Evolutionary conservation across 805 yeast species (phyloP).

Genomic region (Yarrowia keelungensis): DNA sequence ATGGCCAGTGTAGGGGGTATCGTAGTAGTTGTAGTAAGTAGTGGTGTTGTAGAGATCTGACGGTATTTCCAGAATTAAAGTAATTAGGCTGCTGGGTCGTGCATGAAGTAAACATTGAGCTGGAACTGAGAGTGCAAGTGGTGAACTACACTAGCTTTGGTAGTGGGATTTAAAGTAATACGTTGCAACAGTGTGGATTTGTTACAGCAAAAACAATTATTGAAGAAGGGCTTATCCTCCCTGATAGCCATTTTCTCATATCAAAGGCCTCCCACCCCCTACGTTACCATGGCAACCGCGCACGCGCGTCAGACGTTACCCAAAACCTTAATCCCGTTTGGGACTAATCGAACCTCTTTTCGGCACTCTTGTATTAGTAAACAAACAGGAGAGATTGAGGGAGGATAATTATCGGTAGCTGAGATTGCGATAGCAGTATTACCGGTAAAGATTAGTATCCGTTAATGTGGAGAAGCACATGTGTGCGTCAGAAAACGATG

Average conservation of each 20-base stretch:
- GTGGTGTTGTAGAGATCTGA: constrained; percentile 7
- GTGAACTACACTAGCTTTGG: not conserved
- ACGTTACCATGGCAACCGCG: constrained; percentile 22
- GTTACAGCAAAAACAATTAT: no score
- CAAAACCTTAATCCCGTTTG: not conserved
- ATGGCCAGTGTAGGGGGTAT: not conserved
- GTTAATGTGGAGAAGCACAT: no score
- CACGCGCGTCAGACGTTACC: constrained; percentile 16
- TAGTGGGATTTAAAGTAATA: not conserved
- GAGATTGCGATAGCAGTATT: no score
- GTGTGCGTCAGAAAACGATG: no score
- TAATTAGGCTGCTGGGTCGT: constrained; percentile 30
- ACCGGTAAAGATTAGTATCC: no score
- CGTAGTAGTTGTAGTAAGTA: not conserved
- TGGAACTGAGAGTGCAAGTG: no score
- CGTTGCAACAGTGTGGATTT: no score
- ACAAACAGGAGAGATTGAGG: not conserved
- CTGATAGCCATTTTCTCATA: no score
- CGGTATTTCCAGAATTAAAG: not conserved
- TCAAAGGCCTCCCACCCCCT: not conserved
- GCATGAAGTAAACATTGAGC: constrained; percentile 30
- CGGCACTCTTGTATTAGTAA: not conserved
- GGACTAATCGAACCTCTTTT: constrained; percentile 18
- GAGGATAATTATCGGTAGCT: not conserved
- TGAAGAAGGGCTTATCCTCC: no score